Evolutionary conservation across 2,329 filamentous ascomycete species (phyloP).

Genomic region (Trichophyton verrucosum): DNA sequence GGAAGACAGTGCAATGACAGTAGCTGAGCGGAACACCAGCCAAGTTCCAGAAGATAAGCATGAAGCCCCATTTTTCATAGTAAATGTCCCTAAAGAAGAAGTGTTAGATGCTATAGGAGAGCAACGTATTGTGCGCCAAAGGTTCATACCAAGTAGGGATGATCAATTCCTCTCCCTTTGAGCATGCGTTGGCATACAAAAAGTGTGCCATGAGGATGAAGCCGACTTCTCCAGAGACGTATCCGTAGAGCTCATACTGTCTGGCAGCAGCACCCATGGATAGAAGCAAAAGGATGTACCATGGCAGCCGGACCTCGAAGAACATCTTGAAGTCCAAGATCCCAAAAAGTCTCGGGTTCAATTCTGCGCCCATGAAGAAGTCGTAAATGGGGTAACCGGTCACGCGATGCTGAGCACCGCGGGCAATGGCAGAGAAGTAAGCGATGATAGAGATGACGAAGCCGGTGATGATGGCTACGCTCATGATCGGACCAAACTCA

Average conservation of each 20-base stretch:
- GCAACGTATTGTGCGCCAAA: background rate
- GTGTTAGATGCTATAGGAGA: background rate
- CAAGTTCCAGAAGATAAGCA: constrained; percentile 96
- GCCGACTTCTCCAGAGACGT: constrained; percentile 69
- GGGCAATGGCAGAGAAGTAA: constrained; percentile 69
- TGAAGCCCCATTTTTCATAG: constrained; percentile 93
- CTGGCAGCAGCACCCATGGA: constrained; percentile 63
- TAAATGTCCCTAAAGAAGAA: constrained; percentile 64
- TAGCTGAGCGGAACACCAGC: constrained; percentile 83
- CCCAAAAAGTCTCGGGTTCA: constrained; percentile 75
- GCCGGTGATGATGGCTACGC: constrained; percentile 82
- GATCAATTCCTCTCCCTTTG: constrained; percentile 85
- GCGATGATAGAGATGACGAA: constrained; percentile 72
- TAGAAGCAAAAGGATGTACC: constrained; percentile 78
- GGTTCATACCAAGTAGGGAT: constrained; percentile 59
- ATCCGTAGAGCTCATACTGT: constrained; percentile 75
- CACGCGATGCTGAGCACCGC: constrained; percentile 84
- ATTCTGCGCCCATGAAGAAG: constrained; percentile 82
- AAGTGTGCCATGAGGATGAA: constrained; percentile 85
- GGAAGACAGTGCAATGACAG: constrained; percentile 84
- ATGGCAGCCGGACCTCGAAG: constrained; percentile 82
- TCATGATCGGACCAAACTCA: constrained; percentile 86
- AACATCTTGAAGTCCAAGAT: constrained; percentile 92
- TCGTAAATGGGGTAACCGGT: constrained; percentile 70
- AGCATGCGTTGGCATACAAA: constrained; percentile 82